Percentiles rank a stretch among this genome's conserved stretches.
phyloP scores from a whole-genome alignment of 768 basidiomycete genomes.

The Lentinula aciculospora region DNA sequence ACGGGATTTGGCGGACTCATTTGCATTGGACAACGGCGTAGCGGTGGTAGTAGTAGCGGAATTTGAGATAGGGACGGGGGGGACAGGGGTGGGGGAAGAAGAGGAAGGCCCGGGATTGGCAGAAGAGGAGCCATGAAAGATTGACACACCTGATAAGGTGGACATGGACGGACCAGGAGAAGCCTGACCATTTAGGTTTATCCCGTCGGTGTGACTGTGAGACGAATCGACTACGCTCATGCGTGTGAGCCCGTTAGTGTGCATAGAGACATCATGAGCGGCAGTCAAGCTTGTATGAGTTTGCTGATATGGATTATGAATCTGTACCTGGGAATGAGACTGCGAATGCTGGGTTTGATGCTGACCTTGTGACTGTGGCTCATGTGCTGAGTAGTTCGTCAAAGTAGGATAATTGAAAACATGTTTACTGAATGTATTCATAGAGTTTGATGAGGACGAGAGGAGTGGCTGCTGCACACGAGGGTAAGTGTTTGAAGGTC shows the following conservation, averaged over 20 bases:
- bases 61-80: too few species aligned
- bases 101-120: background rate
- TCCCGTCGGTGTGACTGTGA: background rate
- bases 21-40: background rate
- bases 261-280: background rate
- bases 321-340: constrained; percentile 13
- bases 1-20: constrained; percentile 21
- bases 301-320: background rate
- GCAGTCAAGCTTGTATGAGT: background rate
- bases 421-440: background rate
- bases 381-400: constrained; percentile 7
- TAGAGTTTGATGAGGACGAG: background rate
- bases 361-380: constrained; percentile 12
- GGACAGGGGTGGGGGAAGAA: background rate
- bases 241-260: background rate
- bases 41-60: background rate
- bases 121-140: background rate
- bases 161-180: background rate
- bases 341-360: constrained; percentile 12
- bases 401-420: background rate
- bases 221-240: background rate
- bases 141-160: background rate
- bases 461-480: background rate
- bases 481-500: background rate
- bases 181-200: background rate